Evolutionary conservation across 2,329 filamentous ascomycete genomes (phyloP), one percentile per base, ranked within the genome.

Genomic region (Didymella pinodella): DNA sequence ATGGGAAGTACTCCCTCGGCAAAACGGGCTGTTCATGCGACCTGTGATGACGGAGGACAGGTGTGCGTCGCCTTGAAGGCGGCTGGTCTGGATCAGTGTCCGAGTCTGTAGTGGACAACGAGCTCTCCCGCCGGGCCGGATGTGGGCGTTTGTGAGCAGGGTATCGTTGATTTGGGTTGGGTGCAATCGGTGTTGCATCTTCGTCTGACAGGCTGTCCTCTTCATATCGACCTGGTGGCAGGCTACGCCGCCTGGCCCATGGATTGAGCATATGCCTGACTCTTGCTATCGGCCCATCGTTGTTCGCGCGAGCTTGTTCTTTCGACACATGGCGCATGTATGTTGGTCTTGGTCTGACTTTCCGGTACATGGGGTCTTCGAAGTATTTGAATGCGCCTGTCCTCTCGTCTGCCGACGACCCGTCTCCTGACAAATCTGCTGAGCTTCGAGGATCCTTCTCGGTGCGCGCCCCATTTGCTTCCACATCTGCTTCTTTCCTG

Each of bases 401-500:
- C 53, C 77, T 73, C 32, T 81, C 80, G 54, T 82, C 79, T 3
- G 77, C 75, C 2, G 76, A 75, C 6, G 67, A 68, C 16, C 65
- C 64, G 14, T 75, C 78, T 8, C 78, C 77, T 34, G 72, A 74
- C 22, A 61, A 47, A 25, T 78, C 76, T 34, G 69, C 69, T 16
- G 75, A 75, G 34, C 52, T 75, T 0, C 70, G 70, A 22, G 64
- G 62, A n/a, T 72, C 69, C 34, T 72, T 68, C n/a, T 66, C 63
- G 2, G 68, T 60, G 43, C 64, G 57, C 32, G 64, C 55, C 4
- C 62, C 57, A 1, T 53, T 67, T 5, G 65, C 63, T 74, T 75
- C 73, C 22, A 68, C 69, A 40, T 82, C 80, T 4, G 81, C 85
- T 65, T 93, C 88, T 55, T 85, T 82, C 61, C 88, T 86, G 48